A percentile compares a stretch with the other conserved stretches of the same genome.
Evolutionary conservation across 495 filamentous ascomycete genomes (phyloP).

Genomic region (Hypoxylon fuscum): DNA sequence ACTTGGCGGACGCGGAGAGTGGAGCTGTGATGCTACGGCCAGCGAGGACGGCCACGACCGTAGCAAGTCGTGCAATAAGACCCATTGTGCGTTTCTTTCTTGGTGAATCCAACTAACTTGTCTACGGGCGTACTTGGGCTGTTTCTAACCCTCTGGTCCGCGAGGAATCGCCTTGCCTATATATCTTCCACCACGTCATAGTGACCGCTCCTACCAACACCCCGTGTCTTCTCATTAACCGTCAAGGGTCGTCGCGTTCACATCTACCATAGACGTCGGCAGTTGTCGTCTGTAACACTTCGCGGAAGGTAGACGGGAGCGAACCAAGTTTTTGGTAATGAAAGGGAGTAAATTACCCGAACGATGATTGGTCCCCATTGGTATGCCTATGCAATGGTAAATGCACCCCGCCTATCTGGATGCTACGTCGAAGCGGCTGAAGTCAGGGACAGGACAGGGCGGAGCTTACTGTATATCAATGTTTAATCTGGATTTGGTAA

Average conservation of each 20-base stretch:
- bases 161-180: conserved; percentile 26
- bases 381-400: conserved; percentile 36
- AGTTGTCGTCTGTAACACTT: conserved; percentile 25
- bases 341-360: conserved; percentile 31
- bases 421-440: conserved; percentile 40
- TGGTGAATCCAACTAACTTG: conserved; percentile 1
- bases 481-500: conserved; percentile 22
- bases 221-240: conserved; percentile 24
- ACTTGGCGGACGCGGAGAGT: conserved; percentile 34
- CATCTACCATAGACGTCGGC: conserved; percentile 26
- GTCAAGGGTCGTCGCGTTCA: conserved; percentile 6
- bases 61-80: conserved; percentile 24
- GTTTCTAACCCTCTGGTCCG: conserved; percentile 2
- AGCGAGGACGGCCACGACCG: conserved; percentile 16
- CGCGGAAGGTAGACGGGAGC: conserved; percentile 22
- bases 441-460: conserved; percentile 35
- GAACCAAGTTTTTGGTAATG: conserved; percentile 35
- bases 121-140: conserved; percentile 6
- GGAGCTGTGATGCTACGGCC: conserved; percentile 27
- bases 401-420: conserved; percentile 44
- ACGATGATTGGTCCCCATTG: conserved; percentile 29
- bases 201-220: not conserved
- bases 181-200: conserved; percentile 15
- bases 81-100: conserved; percentile 25
- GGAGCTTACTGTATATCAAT: conserved; percentile 22